These are phyloP conservation scores for Boletus speciosus DNA, from an alignment of 768 basidiomycete genomes.

Conservation along the genomic window DNA sequence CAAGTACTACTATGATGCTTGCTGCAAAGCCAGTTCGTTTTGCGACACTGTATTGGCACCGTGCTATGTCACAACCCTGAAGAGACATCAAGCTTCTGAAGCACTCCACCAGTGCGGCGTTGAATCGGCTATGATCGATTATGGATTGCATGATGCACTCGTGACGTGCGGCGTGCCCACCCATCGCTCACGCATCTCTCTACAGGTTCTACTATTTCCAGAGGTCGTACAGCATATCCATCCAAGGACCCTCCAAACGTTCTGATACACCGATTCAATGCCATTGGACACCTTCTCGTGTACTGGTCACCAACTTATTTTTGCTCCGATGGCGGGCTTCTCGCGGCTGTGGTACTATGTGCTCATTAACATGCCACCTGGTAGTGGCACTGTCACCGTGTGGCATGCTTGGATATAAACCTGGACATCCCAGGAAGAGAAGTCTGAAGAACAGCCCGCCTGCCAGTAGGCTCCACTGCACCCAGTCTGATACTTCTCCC, in stretches of 20 bases:
- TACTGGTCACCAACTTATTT: constrained; percentile 8
- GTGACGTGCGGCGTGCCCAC: neutral
- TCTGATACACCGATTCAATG: neutral
- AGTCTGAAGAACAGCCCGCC: neutral
- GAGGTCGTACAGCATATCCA: neutral
- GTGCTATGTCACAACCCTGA: neutral
- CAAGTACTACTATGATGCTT: too few relatives aligned
- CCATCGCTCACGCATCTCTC: neutral
- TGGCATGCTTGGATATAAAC: constrained; percentile 25
- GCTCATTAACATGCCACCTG: constrained; percentile 23
- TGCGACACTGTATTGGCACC: neutral
- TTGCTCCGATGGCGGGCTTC: constrained; percentile 18
- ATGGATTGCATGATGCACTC: constrained; percentile 11
- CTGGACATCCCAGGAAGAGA: neutral
- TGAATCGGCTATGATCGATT: constrained; percentile 14
- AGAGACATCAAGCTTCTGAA: neutral
- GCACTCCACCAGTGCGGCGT: constrained; percentile 6
- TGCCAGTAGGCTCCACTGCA: constrained; percentile 10
- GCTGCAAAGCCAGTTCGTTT: neutral
- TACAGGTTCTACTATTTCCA: constrained; percentile 1
- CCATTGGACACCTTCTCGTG: constrained; percentile 6
- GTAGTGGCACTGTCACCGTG: constrained; percentile 26
- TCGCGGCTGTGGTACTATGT: constrained; percentile 21
- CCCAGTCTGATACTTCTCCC: constrained; percentile 5
- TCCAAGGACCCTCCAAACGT: constrained; percentile 5